Evolutionary conservation across 75 land plant genomes (phyloP), one percentile per base, ranked within the genome.

Genomic region (Picea sitchensis): DNA sequence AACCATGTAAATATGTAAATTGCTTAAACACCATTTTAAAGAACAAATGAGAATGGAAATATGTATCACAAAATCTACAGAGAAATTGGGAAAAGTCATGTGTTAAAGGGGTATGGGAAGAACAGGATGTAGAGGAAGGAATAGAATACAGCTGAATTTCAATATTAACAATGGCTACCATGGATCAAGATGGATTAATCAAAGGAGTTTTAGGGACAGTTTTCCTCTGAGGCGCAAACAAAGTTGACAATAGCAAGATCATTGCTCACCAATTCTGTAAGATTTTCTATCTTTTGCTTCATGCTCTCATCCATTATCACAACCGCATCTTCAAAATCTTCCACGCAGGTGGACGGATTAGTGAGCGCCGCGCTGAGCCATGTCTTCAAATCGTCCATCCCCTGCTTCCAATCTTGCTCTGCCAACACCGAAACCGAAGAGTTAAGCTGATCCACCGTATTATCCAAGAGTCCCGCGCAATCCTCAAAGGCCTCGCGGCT

Each of bases 291-390:
- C 17, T 74, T 36, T 15, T 80, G 18, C 54, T 76, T 80, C 89
- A 91, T 85, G 59, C 26, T 74, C 21, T 61, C 62, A 0, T 64
- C 81, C 17, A 82, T 80, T 23, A 80, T 63, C 11, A 76, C 75
- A 58, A 77, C 79, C 65, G 78, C 78, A 79, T 83, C 80, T 44
- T 85, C 80, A 77, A 93, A 91, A 4, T 82, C 93, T 17, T 93
- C 91, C 51, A 89, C 54, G 81, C 95, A 93, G 3, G 91, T 86
- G 36, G 81, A 77, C 58, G 89, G 88, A 79, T 85, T 84, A 36
- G 91, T 89, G 56, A 86, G 7, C 3, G 91, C 59, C 5, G 86
- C 86, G 64, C 91, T 87, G 62, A 93, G 85, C 88, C 87, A 93
- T 15, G 82, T 18, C 62, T 80, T 84, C 58, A 93, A 65, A 68